Evolutionary conservation across 2,329 filamentous ascomycete genomes (phyloP).

Genomic region (Cordyceps pruinosa): DNA sequence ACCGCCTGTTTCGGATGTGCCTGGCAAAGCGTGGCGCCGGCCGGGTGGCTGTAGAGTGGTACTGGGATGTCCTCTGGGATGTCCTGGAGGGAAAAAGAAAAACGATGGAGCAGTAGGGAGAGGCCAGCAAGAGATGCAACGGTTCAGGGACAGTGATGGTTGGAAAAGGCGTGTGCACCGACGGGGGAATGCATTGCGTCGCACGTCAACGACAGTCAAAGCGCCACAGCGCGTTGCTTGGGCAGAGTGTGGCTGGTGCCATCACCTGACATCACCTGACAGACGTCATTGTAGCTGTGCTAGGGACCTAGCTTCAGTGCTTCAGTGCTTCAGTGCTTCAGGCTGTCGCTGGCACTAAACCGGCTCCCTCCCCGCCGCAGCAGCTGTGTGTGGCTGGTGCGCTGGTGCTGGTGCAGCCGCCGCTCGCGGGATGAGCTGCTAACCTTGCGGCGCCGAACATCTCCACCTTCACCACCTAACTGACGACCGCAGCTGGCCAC

Average conservation of each 20-base stretch:
- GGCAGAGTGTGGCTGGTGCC: slow-evolving; percentile 23
- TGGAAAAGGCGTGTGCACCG: background rate
- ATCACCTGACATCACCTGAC: slow-evolving; percentile 23
- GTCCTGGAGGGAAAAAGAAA: background rate
- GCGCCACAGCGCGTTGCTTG: background rate
- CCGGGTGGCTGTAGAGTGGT: background rate
- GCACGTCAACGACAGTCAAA: slow-evolving; percentile 5
- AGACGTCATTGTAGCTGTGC: slow-evolving; percentile 2
- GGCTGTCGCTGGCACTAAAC: background rate
- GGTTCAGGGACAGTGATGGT: background rate
- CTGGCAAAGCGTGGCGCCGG: background rate
- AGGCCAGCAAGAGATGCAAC: background rate
- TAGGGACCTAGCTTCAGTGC: too few species aligned
- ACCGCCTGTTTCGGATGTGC: slow-evolving; percentile 1
- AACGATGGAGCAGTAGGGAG: background rate
- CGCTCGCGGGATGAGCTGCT: slow-evolving; percentile 4
- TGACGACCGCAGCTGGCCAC: slow-evolving; percentile 8
- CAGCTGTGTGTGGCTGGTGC: slow-evolving; percentile 6
- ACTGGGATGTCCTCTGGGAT: background rate
- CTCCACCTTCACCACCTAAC: slow-evolving; percentile 11
- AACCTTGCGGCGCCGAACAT: background rate
- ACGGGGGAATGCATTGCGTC: slow-evolving; percentile 9
- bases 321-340: too few species aligned
- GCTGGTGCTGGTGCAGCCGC: background rate
- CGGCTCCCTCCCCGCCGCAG: background rate